Evolutionary conservation across 495 filamentous ascomycete species (phyloP), one percentile per base, ranked within the genome.

Genomic region (Oidiodendron maius): DNA sequence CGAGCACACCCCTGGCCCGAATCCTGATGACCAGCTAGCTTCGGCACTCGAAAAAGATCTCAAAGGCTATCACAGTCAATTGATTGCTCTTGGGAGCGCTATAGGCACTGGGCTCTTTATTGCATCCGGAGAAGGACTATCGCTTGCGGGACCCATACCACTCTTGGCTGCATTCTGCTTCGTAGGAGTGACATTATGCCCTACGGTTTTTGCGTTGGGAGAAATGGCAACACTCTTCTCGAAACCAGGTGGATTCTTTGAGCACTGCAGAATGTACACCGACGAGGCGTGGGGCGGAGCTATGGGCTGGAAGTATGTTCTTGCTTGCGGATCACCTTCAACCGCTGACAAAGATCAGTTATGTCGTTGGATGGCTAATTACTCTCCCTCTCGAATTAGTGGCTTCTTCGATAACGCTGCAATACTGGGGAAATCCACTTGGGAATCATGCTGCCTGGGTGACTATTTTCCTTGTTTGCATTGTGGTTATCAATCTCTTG

Each of bases 261-360:
- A 89, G 28, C 96, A 87, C 64, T 91, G 89, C 13, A 95, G 88
- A 25, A 78, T 91, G 15, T 97, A 96, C 59, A 64, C 96, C 11
- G 91, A 97, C 58, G 91, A 91, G 6, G 90, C 91, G 4, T 96
- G 90, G 91, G 91, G 91, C 0, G 96, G 96, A 56, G 91, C 91
- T 34, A 91, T 91, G 84, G 91, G 93, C 18, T 96, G 91, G 91
- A 96, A 98, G 71, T 86, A 63, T 67, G 81, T 76, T 23, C 38
- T 50, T n/a, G n/a, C n/a, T n/a, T n/a, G 42, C 71, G 71, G 5
- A 68, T 63, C 66, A 72, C n/a, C 38, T 17, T 32, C 52, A 51
- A 17, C 13, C 81, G 81, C 8, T 54, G 83, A 80, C 52, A 95
- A 96, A 61, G 87, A 86, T 4, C 59, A 96, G 56, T n/a, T n/a